These are phyloP conservation scores for Beauveria brongniartii DNA, from an alignment of 2,329 filamentous ascomycete species.

Conservation along the genomic window DNA sequence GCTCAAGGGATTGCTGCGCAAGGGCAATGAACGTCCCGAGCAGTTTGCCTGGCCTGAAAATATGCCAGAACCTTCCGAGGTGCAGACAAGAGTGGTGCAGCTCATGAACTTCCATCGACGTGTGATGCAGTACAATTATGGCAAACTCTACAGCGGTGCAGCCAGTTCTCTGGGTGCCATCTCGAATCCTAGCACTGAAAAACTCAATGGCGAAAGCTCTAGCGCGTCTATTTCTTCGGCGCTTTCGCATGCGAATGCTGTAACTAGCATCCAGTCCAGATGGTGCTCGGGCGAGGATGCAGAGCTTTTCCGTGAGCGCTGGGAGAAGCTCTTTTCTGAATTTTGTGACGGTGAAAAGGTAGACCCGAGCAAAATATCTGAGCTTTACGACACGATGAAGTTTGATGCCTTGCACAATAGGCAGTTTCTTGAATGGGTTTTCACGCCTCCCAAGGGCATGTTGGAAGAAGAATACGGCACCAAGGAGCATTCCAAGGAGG, in stretches of 20 bases:
- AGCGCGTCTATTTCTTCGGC: conserved; percentile 38
- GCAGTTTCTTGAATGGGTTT: conserved; percentile 94
- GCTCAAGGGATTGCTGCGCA: conserved; percentile 82
- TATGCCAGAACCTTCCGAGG: conserved; percentile 88
- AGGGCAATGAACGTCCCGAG: conserved; percentile 86
- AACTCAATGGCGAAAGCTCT: conserved; percentile 32
- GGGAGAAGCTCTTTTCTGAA: conserved; percentile 96
- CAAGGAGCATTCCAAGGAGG: conserved; percentile 28
- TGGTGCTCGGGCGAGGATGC: conserved; percentile 98
- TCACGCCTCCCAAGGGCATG: conserved; percentile 75
- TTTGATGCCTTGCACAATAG: conserved; percentile 97
- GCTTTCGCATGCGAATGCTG: conserved; percentile 52
- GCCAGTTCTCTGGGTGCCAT: conserved; percentile 54
- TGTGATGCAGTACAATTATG: conserved; percentile 93
- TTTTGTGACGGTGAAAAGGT: conserved; percentile 97
- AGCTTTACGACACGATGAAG: conserved; percentile 99
- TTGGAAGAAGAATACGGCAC: conserved; percentile 59
- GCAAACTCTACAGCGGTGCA: conserved; percentile 62
- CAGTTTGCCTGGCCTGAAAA: conserved; percentile 98
- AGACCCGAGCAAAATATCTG: conserved; percentile 96
- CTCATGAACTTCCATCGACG: conserved; percentile 95
- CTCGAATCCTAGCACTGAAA: conserved; percentile 42
- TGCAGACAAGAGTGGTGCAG: conserved; percentile 85
- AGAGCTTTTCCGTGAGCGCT: conserved; percentile 88
- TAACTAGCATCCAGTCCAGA: conserved; percentile 70